Base-by-base conservation (phyloP, 2,329 filamentous ascomycete species). In the Colletotrichum sp. region DNA sequence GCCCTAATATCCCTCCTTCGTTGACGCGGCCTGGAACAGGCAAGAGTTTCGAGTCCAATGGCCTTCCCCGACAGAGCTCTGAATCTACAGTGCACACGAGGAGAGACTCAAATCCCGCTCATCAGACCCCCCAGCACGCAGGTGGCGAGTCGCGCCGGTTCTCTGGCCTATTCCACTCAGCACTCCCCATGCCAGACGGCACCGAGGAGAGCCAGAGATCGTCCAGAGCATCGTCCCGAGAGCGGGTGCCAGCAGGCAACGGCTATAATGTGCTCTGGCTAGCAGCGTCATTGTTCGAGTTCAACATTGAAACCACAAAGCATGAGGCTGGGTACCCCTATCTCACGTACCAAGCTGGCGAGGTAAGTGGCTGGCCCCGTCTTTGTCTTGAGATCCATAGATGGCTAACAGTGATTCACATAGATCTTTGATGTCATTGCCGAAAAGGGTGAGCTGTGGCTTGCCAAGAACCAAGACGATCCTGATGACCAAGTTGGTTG, bases 381-480 rank as follows among this genome's bases (percentile, higher is more conserved):
- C 66, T 58, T 43, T n/a, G n/a, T 43, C 64, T 21, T 68, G 52
- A 36, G 43, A 69, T 68, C 28, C 10, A 9, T 64, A 28, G 13
- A 28, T 61, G 26, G 66, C 65, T 74, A 66, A 76, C 73, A 21
- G 43, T 24, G 34, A 34, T 67, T 78, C 67, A 13, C 43, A 21
- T 78, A 94, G 91, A 95, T 96, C 77, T 96, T 96, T 81, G 94
- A 96, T 85, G 94, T 99, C 69, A 95, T 99, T 81, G 97, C 94
- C 34, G 96, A 98, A 84, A 98, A 98, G 83, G 97, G 97, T 77
- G 97, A 99, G 87, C 90, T 98, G 64, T 99, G 97, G 97, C 92
- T 99, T 73, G 97, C 97, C 69, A 95, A 95, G 84, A 99, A 99
- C 82, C 97, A 99, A 85, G 97, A 99, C 81, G 97, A 99, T 84